Percentiles rank a stretch among this genome's conserved stretches.
phyloP scores from a whole-genome alignment of 257 asterid species.

The Ehretia macrophylla region DNA sequence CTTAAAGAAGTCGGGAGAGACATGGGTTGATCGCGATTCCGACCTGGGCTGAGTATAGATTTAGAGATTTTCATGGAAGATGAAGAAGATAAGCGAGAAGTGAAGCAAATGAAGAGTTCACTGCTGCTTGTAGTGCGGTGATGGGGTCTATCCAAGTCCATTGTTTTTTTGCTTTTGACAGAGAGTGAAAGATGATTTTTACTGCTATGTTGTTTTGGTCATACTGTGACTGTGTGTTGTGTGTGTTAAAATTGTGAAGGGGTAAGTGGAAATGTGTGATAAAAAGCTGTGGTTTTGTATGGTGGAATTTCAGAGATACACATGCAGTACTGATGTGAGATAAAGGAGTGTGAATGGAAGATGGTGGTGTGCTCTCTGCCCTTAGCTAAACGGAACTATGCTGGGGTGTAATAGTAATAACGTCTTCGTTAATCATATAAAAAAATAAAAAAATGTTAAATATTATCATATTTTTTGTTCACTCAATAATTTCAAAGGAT shows the following conservation, averaged over 20 bases:
- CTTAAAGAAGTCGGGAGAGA: slow-evolving; percentile 73
- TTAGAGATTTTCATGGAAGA: slow-evolving; percentile 46
- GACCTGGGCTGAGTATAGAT: slow-evolving; percentile 46
- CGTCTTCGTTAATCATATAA: too few relatives aligned
- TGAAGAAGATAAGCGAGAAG: slow-evolving; percentile 53
- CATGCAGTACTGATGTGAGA: slow-evolving; percentile 4
- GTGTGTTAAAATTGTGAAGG: background rate
- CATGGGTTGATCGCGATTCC: slow-evolving; percentile 54
- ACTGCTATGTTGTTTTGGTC: slow-evolving; percentile 16
- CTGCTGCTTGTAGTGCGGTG: slow-evolving; percentile 32
- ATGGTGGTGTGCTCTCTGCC: slow-evolving; percentile 28
- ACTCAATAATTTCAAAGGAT: too few relatives aligned
- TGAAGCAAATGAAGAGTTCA: slow-evolving; percentile 67
- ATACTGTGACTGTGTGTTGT: slow-evolving; percentile 4
- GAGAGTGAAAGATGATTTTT: slow-evolving; percentile 2
- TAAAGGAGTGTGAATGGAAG: slow-evolving; percentile 18
- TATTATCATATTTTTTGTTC: too few relatives aligned
- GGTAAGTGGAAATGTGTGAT: background rate
- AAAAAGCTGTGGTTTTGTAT: slow-evolving; percentile 12
- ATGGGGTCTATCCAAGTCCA: slow-evolving; percentile 67
- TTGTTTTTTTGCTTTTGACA: slow-evolving; percentile 7
- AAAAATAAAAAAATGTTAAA: too few relatives aligned
- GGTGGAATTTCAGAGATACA: slow-evolving; percentile 17
- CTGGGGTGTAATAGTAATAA: too few relatives aligned
- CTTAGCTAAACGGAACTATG: slow-evolving; percentile 1